phyloP scores from a whole-genome alignment of 768 basidiomycete species.

The Paxillus rubicundulus region DNA sequence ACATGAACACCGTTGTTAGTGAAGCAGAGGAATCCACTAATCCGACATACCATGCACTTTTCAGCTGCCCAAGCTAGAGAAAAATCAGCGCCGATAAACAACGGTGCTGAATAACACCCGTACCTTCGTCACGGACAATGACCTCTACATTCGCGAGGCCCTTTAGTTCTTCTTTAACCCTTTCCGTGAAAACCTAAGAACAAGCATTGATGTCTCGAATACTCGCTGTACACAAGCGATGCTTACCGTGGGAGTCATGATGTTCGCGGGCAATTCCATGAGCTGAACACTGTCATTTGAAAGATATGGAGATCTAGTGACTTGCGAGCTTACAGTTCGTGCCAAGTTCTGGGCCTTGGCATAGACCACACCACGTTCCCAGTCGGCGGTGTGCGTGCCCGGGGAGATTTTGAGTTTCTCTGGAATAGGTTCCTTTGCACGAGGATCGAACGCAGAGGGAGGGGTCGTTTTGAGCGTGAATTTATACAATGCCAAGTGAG shows the following conservation, averaged over 20 bases:
- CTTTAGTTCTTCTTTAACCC: conserved; percentile 62
- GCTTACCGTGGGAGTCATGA: conserved; percentile 77
- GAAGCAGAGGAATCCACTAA: neutral
- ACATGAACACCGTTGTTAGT: neutral
- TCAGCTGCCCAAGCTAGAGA: conserved; percentile 71
- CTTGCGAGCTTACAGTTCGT: conserved; percentile 52
- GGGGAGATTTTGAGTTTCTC: conserved; percentile 51
- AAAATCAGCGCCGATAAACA: neutral
- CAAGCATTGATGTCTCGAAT: neutral
- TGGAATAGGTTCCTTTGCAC: conserved; percentile 48
- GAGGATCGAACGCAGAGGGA: conserved; percentile 63
- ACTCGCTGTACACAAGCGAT: neutral
- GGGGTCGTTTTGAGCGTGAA: conserved; percentile 78
- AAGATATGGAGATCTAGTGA: neutral
- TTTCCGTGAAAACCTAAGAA: conserved; percentile 65
- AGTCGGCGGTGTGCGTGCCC: conserved; percentile 46
- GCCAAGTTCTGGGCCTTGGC: conserved; percentile 79
- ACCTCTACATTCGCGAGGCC: conserved; percentile 68
- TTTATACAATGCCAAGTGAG: conserved; percentile 70
- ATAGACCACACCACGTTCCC: conserved; percentile 73
- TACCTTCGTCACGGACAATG: conserved; percentile 72
- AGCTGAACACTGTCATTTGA: conserved; percentile 43
- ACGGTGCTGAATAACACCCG: conserved; percentile 3
- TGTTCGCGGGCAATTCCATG: conserved; percentile 83
- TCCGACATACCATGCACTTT: conserved; percentile 68